phyloP scores from a whole-genome alignment of 2,329 filamentous ascomycete species.

The Talaromyces islandicus region DNA sequence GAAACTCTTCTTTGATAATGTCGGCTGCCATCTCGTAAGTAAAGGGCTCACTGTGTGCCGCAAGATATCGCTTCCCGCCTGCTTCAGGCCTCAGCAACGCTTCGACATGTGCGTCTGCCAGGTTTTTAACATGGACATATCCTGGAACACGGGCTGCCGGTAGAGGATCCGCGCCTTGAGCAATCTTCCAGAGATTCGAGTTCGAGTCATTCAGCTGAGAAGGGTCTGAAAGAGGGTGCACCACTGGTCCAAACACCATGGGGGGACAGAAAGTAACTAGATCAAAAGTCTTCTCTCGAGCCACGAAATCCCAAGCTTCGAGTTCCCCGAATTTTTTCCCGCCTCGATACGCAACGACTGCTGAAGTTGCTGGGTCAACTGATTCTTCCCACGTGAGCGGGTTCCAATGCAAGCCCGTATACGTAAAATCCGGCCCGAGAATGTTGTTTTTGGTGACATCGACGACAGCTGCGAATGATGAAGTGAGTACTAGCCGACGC shows the following conservation, averaged over 20 bases:
- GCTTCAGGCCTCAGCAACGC: slow-evolving; percentile 33
- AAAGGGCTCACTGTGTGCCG: slow-evolving; percentile 40
- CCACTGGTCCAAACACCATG: slow-evolving; percentile 42
- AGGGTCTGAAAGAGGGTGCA: slow-evolving; percentile 31
- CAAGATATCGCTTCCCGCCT: slow-evolving; percentile 30
- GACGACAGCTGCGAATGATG: slow-evolving; percentile 9
- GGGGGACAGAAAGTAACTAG: slow-evolving; percentile 43
- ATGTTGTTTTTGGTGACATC: slow-evolving; percentile 2
- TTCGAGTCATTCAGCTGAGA: slow-evolving; percentile 41
- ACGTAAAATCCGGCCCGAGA: slow-evolving; percentile 8
- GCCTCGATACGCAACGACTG: slow-evolving; percentile 9
- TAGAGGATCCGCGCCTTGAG: slow-evolving; percentile 29
- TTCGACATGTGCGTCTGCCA: slow-evolving; percentile 41
- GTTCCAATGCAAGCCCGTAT: slow-evolving; percentile 9
- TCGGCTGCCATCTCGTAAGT: slow-evolving; percentile 41
- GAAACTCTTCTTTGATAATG: slow-evolving; percentile 39
- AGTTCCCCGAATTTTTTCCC: slow-evolving; percentile 13
- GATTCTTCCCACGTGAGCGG: slow-evolving; percentile 10
- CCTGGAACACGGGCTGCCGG: slow-evolving; percentile 23
- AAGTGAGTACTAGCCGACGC: slow-evolving; percentile 8
- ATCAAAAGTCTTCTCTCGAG: slow-evolving; percentile 34
- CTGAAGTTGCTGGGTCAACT: not conserved
- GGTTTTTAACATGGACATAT: slow-evolving; percentile 45
- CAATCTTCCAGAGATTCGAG: slow-evolving; percentile 36
- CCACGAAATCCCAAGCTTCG: slow-evolving; percentile 28